Conservation (phyloP, 2,329 filamentous ascomycete species). For the Aquanectria penicillioides region DNA sequence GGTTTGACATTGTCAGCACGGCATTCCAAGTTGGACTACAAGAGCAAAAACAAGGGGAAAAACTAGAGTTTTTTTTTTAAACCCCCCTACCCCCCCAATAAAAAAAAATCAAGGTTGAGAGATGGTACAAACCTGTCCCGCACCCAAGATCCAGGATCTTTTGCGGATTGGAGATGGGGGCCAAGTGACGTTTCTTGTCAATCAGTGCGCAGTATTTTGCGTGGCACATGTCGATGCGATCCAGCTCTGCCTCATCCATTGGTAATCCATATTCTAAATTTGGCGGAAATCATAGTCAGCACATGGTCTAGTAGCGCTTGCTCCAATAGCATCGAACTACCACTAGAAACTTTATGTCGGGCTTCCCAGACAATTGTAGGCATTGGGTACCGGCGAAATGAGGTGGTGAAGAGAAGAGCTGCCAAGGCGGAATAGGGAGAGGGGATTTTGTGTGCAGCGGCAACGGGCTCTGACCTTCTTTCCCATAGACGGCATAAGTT, state of each 20-base stretch:
- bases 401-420: too few species aligned
- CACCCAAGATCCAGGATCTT: constrained; percentile 45
- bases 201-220: constrained; percentile 46
- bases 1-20: neutral
- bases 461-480: constrained; percentile 40
- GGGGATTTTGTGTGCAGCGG: too few species aligned
- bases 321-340: too few species aligned
- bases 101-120: too few species aligned
- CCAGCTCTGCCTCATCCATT: constrained; percentile 53
- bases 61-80: too few species aligned
- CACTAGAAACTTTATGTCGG: too few species aligned
- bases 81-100: too few species aligned
- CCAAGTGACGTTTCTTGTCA: constrained; percentile 38
- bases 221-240: constrained; percentile 54
- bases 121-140: constrained; percentile 37
- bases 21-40: neutral
- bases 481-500: constrained; percentile 49
- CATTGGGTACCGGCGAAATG: too few species aligned
- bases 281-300: neutral
- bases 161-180: constrained; percentile 38
- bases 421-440: too few species aligned
- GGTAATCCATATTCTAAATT: constrained; percentile 50
- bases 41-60: too few species aligned
- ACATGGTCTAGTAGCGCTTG: too few species aligned
- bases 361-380: neutral